Conservation (phyloP, 2,329 filamentous ascomycete species). For the Scorias spongiosa region DNA sequence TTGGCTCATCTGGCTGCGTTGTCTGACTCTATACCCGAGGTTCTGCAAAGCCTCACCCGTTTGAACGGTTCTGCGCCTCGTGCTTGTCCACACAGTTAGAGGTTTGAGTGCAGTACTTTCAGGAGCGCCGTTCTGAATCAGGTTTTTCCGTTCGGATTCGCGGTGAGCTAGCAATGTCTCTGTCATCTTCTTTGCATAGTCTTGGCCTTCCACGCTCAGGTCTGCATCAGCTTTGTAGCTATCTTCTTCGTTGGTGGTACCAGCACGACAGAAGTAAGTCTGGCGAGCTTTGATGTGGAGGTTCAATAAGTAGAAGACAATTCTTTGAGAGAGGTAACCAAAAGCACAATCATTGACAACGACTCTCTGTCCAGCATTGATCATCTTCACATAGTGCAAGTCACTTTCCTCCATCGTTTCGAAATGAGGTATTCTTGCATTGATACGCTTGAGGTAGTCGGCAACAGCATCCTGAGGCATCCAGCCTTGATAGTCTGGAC, state of each 20-base stretch:
- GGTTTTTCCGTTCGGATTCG: slow-evolving; percentile 58
- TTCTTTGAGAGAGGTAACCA: slow-evolving; percentile 88
- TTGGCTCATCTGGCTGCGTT: slow-evolving; percentile 92
- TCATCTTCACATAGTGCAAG: slow-evolving; percentile 98
- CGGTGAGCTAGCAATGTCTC: slow-evolving; percentile 71
- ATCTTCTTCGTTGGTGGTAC: slow-evolving; percentile 73
- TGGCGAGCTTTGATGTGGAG: slow-evolving; percentile 89
- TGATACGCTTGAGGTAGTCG: slow-evolving; percentile 79
- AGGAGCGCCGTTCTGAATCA: slow-evolving; percentile 52
- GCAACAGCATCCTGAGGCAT: slow-evolving; percentile 80
- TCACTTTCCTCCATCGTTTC: slow-evolving; percentile 93
- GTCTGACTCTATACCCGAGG: slow-evolving; percentile 70
- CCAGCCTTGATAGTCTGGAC: slow-evolving; percentile 92
- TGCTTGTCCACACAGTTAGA: slow-evolving; percentile 89
- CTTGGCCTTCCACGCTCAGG: slow-evolving; percentile 61
- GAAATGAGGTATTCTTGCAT: slow-evolving; percentile 84
- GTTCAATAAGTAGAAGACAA: slow-evolving; percentile 96
- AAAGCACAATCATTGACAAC: slow-evolving; percentile 96
- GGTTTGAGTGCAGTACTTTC: slow-evolving; percentile 55
- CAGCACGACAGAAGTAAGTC: slow-evolving; percentile 83
- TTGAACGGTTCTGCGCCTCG: slow-evolving; percentile 74
- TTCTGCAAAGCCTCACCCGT: slow-evolving; percentile 70
- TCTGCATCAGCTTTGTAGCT: slow-evolving; percentile 84
- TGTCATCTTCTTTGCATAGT: slow-evolving; percentile 75
- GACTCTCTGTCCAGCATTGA: slow-evolving; percentile 85